Evolutionary conservation across 2,329 filamentous ascomycete genomes (phyloP).

Genomic region (Fusarium oligoseptatum): DNA sequence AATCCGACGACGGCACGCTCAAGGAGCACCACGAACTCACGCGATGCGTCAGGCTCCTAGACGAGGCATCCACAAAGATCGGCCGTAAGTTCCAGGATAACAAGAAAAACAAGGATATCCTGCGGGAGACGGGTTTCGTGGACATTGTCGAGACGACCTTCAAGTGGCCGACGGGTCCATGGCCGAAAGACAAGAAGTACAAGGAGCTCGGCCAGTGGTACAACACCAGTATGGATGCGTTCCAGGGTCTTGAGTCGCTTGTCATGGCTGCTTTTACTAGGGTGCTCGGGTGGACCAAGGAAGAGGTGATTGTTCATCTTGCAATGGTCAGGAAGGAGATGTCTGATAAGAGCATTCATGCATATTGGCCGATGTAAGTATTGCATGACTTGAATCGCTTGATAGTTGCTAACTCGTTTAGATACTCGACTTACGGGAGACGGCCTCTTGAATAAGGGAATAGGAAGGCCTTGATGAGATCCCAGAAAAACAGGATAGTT

Average conservation of each 20-base stretch:
- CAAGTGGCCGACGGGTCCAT: constrained; percentile 39
- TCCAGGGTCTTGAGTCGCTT: constrained; percentile 19
- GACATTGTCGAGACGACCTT: constrained; percentile 30
- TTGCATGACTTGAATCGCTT: fast-evolving
- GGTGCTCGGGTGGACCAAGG: constrained; percentile 26
- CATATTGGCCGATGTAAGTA: constrained; percentile 37
- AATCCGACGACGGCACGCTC: constrained; percentile 27
- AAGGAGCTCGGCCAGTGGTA: constrained; percentile 37
- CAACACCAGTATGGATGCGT: constrained; percentile 25
- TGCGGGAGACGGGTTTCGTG: constrained; percentile 21
- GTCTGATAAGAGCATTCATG: constrained; percentile 28
- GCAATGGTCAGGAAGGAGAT: constrained; percentile 30
- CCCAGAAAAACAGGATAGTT: too few species aligned
- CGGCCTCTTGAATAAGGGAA: not conserved
- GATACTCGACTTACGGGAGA: constrained; percentile 28
- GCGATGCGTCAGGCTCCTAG: constrained; percentile 10
- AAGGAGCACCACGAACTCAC: constrained; percentile 15
- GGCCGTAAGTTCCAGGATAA: constrained; percentile 35
- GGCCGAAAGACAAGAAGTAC: constrained; percentile 26
- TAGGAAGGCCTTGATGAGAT: too few species aligned
- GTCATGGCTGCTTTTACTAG: constrained; percentile 31
- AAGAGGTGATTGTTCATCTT: constrained; percentile 20
- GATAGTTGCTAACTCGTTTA: not conserved
- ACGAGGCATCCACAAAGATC: constrained; percentile 25
- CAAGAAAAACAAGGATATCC: constrained; percentile 28